Evolutionary conservation across 164 flowering plant genomes (phyloP).

Genomic region (Vitis vinifera): ASM3070453v1 NC_081819.1:20911001-20911500

Average conservation of each 20-base stretch:
- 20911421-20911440: conserved; percentile 94
- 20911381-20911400: conserved; percentile 19
- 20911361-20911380: neutral
- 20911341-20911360: neutral
- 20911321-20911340: neutral
- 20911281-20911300: neutral
- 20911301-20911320: neutral
- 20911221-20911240: too few relatives aligned
- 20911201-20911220: neutral
- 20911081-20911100: too few relatives aligned
- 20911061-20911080: too few relatives aligned
- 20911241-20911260: neutral
- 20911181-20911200: conserved; percentile 1
- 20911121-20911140: too few relatives aligned
- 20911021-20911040: too few relatives aligned
- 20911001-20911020: too few relatives aligned
- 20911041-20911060: too few relatives aligned
- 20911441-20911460: conserved; percentile 97
- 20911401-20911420: conserved; percentile 99
- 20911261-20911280: neutral
- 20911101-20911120: too few relatives aligned
- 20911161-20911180: neutral
- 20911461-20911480: conserved; percentile 95
- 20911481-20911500: conserved; percentile 99
- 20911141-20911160: too few relatives aligned